Percentiles rank a stretch among this genome's conserved stretches.
phyloP scores from a whole-genome alignment of 2,329 filamentous ascomycete species.

The Talaromyces sp. region DNA sequence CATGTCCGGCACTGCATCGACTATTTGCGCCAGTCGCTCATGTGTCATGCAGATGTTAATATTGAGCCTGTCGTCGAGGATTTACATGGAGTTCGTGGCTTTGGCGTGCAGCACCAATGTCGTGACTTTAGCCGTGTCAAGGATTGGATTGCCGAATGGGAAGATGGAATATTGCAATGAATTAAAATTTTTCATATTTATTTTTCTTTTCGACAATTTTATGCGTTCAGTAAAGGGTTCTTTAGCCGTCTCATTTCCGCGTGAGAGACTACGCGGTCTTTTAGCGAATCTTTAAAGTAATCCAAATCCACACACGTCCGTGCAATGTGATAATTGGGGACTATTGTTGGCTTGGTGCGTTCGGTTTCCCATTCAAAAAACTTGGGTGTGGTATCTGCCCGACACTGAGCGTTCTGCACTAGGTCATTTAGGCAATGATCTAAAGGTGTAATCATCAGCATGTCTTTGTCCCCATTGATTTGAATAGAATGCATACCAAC shows the following conservation, averaged over 20 bases:
- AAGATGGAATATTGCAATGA: not conserved
- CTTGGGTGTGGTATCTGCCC: conserved; percentile 2
- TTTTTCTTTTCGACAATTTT: not conserved
- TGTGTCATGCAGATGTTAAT: conserved; percentile 4
- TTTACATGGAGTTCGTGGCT: not conserved
- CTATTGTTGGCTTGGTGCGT: conserved; percentile 1
- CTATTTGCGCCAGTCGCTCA: conserved; percentile 6
- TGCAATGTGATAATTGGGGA: conserved; percentile 1
- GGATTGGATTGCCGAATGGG: not conserved
- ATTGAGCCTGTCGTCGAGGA: not conserved
- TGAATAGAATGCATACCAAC: not conserved
- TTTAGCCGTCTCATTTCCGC: not conserved
- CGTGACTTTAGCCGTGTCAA: not conserved
- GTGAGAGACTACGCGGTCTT: not conserved
- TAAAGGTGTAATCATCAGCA: not conserved
- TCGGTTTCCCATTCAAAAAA: conserved; percentile 7
- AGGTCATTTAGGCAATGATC: conserved; percentile 4
- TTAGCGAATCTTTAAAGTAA: conserved; percentile 1
- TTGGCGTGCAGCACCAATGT: not conserved
- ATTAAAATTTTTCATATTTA: not conserved
- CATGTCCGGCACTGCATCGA: conserved; percentile 8
- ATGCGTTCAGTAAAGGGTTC: not conserved
- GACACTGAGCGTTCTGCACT: conserved; percentile 3
- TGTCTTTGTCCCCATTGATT: not conserved
- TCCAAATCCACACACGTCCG: conserved; percentile 7